Conservation (phyloP, 2,329 filamentous ascomycete species). For the Xylariaceae sp. region DNA sequence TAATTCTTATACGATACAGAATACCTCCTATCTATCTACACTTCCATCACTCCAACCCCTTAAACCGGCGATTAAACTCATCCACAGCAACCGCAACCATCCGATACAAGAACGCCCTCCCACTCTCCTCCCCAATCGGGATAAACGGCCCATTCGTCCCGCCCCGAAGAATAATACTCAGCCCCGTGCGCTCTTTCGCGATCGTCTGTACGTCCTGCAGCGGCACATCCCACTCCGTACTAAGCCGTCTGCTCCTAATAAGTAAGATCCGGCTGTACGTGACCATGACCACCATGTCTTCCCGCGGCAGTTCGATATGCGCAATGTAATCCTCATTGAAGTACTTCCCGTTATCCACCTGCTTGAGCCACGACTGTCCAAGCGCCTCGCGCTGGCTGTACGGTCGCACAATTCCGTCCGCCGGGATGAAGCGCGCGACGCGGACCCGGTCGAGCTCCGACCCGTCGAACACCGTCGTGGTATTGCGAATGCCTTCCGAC, state of each 20-base stretch:
- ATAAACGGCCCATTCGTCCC: constrained; percentile 93
- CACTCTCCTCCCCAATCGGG: constrained; percentile 82
- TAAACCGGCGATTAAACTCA: constrained; percentile 61
- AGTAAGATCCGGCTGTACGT: constrained; percentile 85
- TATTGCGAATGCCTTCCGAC: constrained; percentile 95
- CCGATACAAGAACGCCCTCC: constrained; percentile 57
- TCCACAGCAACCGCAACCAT: constrained; percentile 62
- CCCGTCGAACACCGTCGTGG: constrained; percentile 94
- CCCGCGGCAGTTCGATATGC: constrained; percentile 82
- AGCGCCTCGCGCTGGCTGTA: constrained; percentile 93
- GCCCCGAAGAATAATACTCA: constrained; percentile 82
- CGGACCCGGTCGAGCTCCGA: constrained; percentile 91
- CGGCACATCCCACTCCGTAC: constrained; percentile 92
- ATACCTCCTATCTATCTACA: background rate
- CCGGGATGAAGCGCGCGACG: constrained; percentile 85
- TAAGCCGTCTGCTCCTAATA: constrained; percentile 77
- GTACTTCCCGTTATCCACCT: constrained; percentile 93
- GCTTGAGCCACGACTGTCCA: constrained; percentile 98
- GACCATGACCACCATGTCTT: constrained; percentile 85
- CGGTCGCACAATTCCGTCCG: constrained; percentile 87
- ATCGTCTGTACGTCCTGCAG: constrained; percentile 97
- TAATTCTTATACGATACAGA: background rate
- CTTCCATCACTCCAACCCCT: constrained; percentile 35
- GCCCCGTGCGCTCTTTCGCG: constrained; percentile 88
- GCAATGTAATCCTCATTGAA: constrained; percentile 98